Evolutionary conservation across 371 early-diverging fungal species (phyloP), one percentile per base, ranked within the genome.

Genomic region (Pancytospora philotis): DNA sequence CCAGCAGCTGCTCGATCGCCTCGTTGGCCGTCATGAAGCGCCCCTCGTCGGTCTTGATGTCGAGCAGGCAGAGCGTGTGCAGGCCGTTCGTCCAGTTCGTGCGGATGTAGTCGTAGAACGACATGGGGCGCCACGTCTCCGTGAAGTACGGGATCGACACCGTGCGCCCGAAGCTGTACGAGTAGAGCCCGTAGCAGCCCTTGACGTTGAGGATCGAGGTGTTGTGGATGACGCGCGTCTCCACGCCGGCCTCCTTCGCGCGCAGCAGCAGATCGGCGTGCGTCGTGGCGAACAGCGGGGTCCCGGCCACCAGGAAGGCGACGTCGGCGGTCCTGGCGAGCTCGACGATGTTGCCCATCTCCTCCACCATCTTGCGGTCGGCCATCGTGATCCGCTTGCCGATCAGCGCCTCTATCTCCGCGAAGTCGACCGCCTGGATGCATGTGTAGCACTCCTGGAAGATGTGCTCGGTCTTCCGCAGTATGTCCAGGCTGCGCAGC

Each of bases 361-460:
- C 87, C 83, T 98, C 99, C 10, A 96, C 91, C 85, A 90, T 87
- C 77, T 93, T 91, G 76, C 99, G 86, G 78, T 91, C 90, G 8
- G 93, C 95, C 30, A 91, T 66, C 3, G 85, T 84, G 8, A 96
- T 85, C 39, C 84, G 74, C 73, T 88, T 87, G 27, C 86, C 89
- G 79, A 93, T 90, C 68, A 88, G 88, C 31, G 83, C 85, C 84
- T 94, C 90, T 85, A 89, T 62, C 36, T 37, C 41, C 31, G 55
- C 30, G 19, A 63, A 71, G 39, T 60, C 73, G 27, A 87, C 85
- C 71, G 92, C 84, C 41, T 68, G 73, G 50, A 93, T 91, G 58
- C 89, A 88, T 10, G 98, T 98, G 85, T 98, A 98, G n/a, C 88
- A 88, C 80, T 98, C 98, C 49, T 95, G 85, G 81, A 93, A 95